A percentile compares a stretch with the other conserved stretches of the same genome.
Evolutionary conservation across 2,329 filamentous ascomycete genomes (phyloP).

Genomic region (Helotiales sp.): DNA sequence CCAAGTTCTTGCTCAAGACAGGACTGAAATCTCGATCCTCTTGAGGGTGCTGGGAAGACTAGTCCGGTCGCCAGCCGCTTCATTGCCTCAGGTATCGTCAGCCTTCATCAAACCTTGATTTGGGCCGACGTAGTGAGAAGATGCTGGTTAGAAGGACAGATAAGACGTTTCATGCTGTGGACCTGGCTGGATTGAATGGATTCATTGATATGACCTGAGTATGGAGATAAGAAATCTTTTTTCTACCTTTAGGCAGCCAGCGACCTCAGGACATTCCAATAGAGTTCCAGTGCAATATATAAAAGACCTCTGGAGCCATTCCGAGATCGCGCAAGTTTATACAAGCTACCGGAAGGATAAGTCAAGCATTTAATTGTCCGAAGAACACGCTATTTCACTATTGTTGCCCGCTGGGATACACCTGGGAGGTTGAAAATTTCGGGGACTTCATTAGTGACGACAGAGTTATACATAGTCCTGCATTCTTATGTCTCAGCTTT

Average conservation of each 20-base stretch:
- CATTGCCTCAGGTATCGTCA: constrained; percentile 1
- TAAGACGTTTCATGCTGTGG: too few relatives aligned
- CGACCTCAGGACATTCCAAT: too few relatives aligned
- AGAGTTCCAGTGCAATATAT: too few relatives aligned
- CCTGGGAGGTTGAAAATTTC: background rate
- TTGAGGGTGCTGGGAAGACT: background rate
- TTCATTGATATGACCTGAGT: too few relatives aligned
- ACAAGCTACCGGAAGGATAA: background rate
- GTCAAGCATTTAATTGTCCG: background rate
- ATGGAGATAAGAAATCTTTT: too few relatives aligned
- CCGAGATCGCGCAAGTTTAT: background rate
- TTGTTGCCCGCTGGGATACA: background rate
- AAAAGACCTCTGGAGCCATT: too few relatives aligned
- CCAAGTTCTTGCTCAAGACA: background rate
- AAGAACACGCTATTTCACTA: too few relatives aligned
- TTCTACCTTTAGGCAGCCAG: too few relatives aligned
- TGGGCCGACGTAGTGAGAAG: background rate
- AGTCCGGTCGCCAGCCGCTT: background rate
- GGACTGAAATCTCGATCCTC: background rate
- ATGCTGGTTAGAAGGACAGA: background rate
- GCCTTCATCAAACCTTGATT: background rate
- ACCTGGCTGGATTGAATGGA: too few relatives aligned
- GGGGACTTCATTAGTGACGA: background rate
- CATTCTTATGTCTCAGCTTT: background rate
- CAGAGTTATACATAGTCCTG: background rate